Conservation (phyloP, 257 asterid species). For the Petunia secreta region DNA sequence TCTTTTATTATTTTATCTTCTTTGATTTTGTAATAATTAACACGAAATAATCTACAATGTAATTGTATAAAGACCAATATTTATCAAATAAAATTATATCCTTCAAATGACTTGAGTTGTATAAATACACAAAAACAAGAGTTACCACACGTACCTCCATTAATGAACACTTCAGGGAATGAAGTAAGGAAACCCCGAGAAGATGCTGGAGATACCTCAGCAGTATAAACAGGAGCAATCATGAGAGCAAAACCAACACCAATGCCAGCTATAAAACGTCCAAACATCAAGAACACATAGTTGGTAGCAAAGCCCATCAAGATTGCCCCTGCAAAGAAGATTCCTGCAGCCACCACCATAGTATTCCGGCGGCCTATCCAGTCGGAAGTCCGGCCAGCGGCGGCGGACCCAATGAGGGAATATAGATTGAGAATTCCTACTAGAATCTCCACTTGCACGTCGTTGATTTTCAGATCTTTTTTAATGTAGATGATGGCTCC, state of each 20-base stretch:
- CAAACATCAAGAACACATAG: conserved; percentile 44
- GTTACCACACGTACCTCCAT: conserved; percentile 28
- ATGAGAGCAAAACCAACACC: conserved; percentile 42
- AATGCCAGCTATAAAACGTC: conserved; percentile 41
- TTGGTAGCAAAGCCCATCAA: conserved; percentile 44
- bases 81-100: too few relatives aligned
- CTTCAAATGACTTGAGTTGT: too few relatives aligned
- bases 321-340: conserved; percentile 38
- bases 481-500: conserved; percentile 39
- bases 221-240: conserved; percentile 41
- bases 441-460: conserved; percentile 33
- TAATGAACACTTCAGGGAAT: conserved; percentile 43
- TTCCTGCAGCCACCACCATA: conserved; percentile 31
- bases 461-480: conserved; percentile 33
- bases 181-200: conserved; percentile 42
- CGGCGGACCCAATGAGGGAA: conserved; percentile 39
- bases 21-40: too few relatives aligned
- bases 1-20: too few relatives aligned
- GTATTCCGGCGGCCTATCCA: conserved; percentile 46
- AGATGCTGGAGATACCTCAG: conserved; percentile 37
- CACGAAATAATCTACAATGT: too few relatives aligned
- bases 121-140: too few relatives aligned
- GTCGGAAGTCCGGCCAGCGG: conserved; percentile 43
- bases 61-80: too few relatives aligned
- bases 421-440: conserved; percentile 38